Conservation (phyloP, 225 moss, liverwort and hornwort genomes). For the Marchantia polymorpha region DNA sequence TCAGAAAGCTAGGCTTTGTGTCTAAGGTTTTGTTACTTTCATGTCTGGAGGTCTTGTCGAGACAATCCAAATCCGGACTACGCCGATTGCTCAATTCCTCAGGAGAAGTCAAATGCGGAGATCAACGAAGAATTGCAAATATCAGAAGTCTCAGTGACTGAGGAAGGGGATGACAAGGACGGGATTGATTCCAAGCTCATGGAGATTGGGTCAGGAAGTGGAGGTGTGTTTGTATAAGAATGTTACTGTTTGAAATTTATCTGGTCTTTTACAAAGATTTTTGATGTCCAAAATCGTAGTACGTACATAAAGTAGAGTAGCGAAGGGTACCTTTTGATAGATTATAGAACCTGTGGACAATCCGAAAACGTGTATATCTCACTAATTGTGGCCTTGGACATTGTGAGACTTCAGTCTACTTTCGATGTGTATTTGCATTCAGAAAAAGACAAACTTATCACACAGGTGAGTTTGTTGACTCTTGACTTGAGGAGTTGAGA, state of each 20-base stretch:
- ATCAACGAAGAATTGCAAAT: conserved; percentile 83
- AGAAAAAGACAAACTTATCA: not conserved
- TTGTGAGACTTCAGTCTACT: not conserved
- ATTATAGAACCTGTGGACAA: too few relatives aligned
- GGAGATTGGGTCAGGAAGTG: conserved; percentile 42
- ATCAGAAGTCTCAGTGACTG: conserved; percentile 72
- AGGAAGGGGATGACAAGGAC: conserved; percentile 78
- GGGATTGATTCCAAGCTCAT: conserved; percentile 74
- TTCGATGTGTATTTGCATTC: not conserved
- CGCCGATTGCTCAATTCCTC: conserved; percentile 77
- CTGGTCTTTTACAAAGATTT: not conserved
- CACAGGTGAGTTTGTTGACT: too few relatives aligned
- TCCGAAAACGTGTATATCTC: too few relatives aligned
- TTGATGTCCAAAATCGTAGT: too few relatives aligned
- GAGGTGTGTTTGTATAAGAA: conserved; percentile 19
- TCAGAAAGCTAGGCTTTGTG: not conserved
- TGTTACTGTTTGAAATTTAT: not conserved
- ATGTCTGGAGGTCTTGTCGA: conserved; percentile 67
- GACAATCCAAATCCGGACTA: conserved; percentile 74
- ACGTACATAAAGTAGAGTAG: too few relatives aligned
- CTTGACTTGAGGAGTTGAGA: not conserved
- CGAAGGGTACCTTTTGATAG: too few relatives aligned
- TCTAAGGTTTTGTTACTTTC: conserved; percentile 2
- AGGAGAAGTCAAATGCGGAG: conserved; percentile 84
- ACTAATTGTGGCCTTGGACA: too few relatives aligned